Conservation (phyloP, 2,329 filamentous ascomycete genomes). For the Monosporascus ibericus region DNA sequence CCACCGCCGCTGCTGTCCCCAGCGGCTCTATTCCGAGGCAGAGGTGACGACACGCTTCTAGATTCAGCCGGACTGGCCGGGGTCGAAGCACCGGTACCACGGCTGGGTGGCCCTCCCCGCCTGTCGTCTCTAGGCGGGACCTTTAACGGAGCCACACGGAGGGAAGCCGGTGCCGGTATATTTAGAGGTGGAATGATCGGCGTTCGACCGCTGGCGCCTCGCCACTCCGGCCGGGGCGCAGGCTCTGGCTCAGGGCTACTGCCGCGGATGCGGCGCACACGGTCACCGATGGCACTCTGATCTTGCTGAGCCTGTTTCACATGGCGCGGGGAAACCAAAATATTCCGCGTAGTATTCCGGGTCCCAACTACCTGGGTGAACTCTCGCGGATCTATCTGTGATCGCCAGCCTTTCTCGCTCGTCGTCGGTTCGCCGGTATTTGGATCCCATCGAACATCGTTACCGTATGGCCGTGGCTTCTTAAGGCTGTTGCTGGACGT, state of each 20-base stretch:
- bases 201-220: constrained; percentile 64
- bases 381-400: constrained; percentile 50
- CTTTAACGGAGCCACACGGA: constrained; percentile 48
- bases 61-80: constrained; percentile 25
- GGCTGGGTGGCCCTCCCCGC: constrained; percentile 20
- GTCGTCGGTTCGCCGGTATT: constrained; percentile 60
- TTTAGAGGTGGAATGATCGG: constrained; percentile 58
- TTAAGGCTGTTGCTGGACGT: constrained; percentile 31
- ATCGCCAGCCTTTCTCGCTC: constrained; percentile 47
- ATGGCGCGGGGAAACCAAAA: constrained; percentile 21
- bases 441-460: constrained; percentile 55
- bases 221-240: constrained; percentile 55
- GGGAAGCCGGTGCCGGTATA: constrained; percentile 38
- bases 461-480: constrained; percentile 24
- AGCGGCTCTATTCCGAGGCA: constrained; percentile 5
- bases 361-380: constrained; percentile 32
- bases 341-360: constrained; percentile 17
- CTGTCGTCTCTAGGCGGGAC: constrained; percentile 47
- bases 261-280: constrained; percentile 36
- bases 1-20: constrained; percentile 2
- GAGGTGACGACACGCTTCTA: constrained; percentile 27
- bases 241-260: constrained; percentile 9
- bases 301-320: constrained; percentile 19
- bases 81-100: constrained; percentile 19
- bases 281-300: constrained; percentile 36